Base-by-base conservation (phyloP, 2,329 filamentous ascomycete species). In the Escovopsis sp. region DNA sequence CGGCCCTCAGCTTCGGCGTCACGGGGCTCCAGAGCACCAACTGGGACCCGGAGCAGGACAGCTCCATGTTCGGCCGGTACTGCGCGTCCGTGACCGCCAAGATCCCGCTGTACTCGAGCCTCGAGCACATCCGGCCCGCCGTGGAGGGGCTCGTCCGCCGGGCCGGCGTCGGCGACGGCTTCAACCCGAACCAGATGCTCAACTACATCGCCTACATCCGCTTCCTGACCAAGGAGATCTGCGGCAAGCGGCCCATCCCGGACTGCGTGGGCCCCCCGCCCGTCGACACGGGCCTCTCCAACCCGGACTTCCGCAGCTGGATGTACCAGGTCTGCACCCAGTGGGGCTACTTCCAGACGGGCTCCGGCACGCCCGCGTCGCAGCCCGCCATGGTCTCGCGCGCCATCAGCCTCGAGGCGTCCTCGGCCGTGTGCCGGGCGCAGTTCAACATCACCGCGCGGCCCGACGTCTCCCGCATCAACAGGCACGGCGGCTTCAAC, bases 291-390 rank as follows among this genome's bases (percentile, higher is more conserved):
- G 46, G 45, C 3, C 43, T 60, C 1, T 10, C 51, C 1, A 50
- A 53, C 6, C 44, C 49, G 4, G 44, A 40, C 41, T 33, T 43
- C 53, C 61, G 70, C 0, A 57, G 65, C 23, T 75, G 72, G 72
- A 51, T 59, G 1, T 75, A 70, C 50, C 72, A 75, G 47, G 69
- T 67, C 34, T 75, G 72, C 59, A 73, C 69, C 6, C 65, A 75
- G 62, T 91, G 83, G 84, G 85, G 85, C 9, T 91, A 76, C 60
- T 75, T 88, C 40, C 73, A 80, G 49, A 85, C 82, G 1, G 85
- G 85, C 39, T 79, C 75, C 4, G 75, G 78, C 26, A 77, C 79
- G 0, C 85, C 85, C 0, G 52, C 63, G 1, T 64, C 73, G 45
- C 70, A 77, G 42, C 69, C 80, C 1, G 80, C 85, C 0, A 59